A percentile compares a stretch with the other conserved stretches of the same genome.
Conservation (phyloP, 192 early-diverging fungal genomes). For the Coemansia sp. region DNA sequence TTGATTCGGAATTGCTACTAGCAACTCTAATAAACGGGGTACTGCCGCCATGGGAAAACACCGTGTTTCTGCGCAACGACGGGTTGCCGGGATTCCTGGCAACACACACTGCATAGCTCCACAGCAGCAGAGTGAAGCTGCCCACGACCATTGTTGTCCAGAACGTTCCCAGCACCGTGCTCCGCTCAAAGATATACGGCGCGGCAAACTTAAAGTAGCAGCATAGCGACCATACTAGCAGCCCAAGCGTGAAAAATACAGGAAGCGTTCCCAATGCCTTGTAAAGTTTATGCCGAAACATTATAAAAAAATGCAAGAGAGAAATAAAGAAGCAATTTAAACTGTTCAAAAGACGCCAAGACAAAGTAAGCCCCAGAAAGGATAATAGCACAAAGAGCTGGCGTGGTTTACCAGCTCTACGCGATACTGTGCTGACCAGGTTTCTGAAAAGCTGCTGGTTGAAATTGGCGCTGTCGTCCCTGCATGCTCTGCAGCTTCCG, state of each 20-base stretch:
- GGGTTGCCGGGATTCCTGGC: conserved; percentile 29
- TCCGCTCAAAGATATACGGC: conserved; percentile 18
- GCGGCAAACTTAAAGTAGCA: conserved; percentile 17
- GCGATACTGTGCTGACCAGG: conserved; percentile 21
- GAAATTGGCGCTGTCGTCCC: not conserved
- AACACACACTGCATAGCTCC: conserved; percentile 43
- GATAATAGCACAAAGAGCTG: not conserved
- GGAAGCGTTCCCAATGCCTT: conserved; percentile 40
- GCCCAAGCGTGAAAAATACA: conserved; percentile 32
- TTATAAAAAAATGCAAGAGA: conserved; percentile 1
- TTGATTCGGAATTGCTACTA: not conserved
- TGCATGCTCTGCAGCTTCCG: not conserved
- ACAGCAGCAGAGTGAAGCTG: conserved; percentile 15
- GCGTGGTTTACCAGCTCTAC: conserved; percentile 28
- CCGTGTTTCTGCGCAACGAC: not conserved
- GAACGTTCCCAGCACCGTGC: conserved; percentile 1
- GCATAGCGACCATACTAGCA: conserved; percentile 42
- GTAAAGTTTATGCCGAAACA: conserved; percentile 38
- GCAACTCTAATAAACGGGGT: conserved; percentile 8
- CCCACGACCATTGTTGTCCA: conserved; percentile 1
- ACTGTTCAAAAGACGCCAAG: not conserved
- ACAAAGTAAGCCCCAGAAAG: conserved; percentile 5
- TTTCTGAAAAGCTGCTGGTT: not conserved
- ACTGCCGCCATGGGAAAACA: conserved; percentile 15
- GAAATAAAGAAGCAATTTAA: not conserved